phyloP scores from a whole-genome alignment of 306 rosid species.

The Alnus glutinosa region DNA sequence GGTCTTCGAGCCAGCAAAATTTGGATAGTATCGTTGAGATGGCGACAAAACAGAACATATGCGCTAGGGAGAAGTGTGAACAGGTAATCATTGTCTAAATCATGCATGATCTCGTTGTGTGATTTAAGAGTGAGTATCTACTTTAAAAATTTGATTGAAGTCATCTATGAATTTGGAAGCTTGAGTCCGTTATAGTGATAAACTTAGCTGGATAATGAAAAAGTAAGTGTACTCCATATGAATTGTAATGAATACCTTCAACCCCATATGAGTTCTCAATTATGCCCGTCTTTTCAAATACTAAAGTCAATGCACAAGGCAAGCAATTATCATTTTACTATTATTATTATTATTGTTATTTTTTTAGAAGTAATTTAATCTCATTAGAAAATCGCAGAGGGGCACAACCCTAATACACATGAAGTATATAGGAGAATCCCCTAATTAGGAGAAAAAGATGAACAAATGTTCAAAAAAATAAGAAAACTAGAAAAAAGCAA shows the following conservation, averaged over 20 bases:
- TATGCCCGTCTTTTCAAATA: neutral
- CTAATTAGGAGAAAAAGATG: no score
- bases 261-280: no score
- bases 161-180: neutral
- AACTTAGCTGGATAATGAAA: neutral
- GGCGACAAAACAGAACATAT: conserved; percentile 68
- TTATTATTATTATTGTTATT: no score
- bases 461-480: no score
- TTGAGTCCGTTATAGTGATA: neutral
- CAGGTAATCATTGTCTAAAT: conserved; percentile 56
- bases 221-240: neutral
- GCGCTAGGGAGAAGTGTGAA: conserved; percentile 60
- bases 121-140: conserved; percentile 6
- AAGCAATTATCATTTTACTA: no score
- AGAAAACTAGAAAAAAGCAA: no score
- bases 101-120: conserved; percentile 8
- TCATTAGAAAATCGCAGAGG: no score
- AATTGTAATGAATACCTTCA: neutral
- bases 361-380: no score
- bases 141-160: neutral
- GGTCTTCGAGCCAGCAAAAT: conserved; percentile 72
- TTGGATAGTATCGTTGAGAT: conserved; percentile 70
- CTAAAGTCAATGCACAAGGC: neutral
- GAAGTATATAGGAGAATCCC: no score
- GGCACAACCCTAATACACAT: no score